Conservation (phyloP, 176 grass and related monocot genomes). For the Bromus sterilis region DNA sequence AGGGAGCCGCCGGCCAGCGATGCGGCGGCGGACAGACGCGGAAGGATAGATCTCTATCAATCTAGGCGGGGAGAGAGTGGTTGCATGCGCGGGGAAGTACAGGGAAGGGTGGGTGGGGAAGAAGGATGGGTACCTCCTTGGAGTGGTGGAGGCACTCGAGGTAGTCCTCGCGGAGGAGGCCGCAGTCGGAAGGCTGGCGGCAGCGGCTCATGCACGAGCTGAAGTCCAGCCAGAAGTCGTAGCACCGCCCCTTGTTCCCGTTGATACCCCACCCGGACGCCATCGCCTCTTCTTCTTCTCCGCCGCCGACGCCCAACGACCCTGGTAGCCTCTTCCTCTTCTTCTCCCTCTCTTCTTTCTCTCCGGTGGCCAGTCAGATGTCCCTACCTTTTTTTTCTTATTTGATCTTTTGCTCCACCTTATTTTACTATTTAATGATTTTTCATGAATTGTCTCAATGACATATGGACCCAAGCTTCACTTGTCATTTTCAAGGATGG, state of each 20-base stretch:
- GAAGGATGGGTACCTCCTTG: slow-evolving; percentile 58
- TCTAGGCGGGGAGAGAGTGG: neutral
- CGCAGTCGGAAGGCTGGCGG: slow-evolving; percentile 84
- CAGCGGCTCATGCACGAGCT: slow-evolving; percentile 98
- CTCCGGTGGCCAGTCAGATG: neutral
- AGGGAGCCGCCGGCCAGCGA: neutral
- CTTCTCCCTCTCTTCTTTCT: neutral
- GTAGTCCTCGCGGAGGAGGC: slow-evolving; percentile 96
- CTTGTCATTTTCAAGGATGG: too few relatives aligned
- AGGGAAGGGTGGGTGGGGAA: neutral
- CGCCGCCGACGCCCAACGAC: neutral
- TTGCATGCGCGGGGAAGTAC: too few relatives aligned
- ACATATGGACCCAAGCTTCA: too few relatives aligned
- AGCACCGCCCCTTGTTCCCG: slow-evolving; percentile 96
- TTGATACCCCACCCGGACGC: slow-evolving; percentile 97
- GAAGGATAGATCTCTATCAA: neutral
- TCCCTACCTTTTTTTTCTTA: too few relatives aligned
- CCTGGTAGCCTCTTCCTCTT: neutral
- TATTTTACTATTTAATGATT: too few relatives aligned
- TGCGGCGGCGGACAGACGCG: neutral
- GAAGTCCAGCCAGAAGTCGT: slow-evolving; percentile 99
- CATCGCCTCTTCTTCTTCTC: slow-evolving; percentile 24
- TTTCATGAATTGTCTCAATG: too few relatives aligned
- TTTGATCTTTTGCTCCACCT: too few relatives aligned
- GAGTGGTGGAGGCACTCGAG: slow-evolving; percentile 97